A percentile compares a stretch with the other conserved stretches of the same genome.
Conservation (phyloP, 2,329 filamentous ascomycete genomes). For the Pyrenophora graminea region DNA sequence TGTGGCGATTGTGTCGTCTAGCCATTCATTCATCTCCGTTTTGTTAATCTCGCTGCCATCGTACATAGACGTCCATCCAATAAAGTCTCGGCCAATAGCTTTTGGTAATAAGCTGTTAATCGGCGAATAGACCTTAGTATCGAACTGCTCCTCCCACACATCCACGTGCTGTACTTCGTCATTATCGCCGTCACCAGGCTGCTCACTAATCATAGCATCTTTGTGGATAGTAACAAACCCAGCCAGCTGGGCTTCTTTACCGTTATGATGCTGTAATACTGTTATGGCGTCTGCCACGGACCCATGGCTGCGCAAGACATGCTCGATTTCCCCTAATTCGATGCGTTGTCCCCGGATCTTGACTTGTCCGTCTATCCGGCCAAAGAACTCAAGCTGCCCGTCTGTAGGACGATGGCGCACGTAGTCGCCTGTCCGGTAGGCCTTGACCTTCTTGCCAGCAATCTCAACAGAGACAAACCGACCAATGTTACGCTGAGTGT, state of each 20-base stretch:
- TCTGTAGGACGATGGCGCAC: no score
- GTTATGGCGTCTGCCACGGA: background rate
- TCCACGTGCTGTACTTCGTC: background rate
- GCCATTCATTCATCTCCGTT: conserved; percentile 17
- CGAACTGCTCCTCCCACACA: conserved; percentile 8
- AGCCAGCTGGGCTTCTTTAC: background rate
- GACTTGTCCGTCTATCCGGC: background rate
- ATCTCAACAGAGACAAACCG: conserved; percentile 1
- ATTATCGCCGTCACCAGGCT: background rate
- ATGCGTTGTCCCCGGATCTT: conserved; percentile 32
- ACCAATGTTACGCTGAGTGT: conserved; percentile 21
- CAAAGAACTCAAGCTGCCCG: no score
- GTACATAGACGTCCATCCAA: conserved; percentile 16
- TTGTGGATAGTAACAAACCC: conserved; percentile 1
- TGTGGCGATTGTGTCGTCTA: background rate
- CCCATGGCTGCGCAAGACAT: background rate
- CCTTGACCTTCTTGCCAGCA: conserved; percentile 19
- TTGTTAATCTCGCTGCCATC: conserved; percentile 12
- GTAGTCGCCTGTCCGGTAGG: conserved; percentile 26
- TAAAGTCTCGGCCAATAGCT: conserved; percentile 11
- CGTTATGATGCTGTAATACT: background rate
- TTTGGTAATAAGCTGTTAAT: background rate
- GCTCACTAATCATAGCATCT: background rate
- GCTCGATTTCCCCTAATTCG: conserved; percentile 32
- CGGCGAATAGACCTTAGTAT: conserved; percentile 1